phyloP scores from a whole-genome alignment of 2,329 filamentous ascomycete species.

The Colletotrichum agaves region DNA sequence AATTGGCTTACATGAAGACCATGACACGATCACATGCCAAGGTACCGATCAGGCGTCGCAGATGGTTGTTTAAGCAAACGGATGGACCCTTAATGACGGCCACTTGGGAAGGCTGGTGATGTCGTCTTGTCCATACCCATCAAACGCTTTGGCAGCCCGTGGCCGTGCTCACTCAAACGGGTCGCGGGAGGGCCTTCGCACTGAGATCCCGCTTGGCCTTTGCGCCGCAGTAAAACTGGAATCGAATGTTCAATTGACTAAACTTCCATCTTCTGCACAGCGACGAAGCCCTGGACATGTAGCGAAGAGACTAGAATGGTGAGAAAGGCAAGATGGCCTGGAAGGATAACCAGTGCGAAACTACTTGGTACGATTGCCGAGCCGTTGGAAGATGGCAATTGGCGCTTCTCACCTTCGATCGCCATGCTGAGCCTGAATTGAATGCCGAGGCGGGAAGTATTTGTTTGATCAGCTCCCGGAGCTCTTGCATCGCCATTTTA shows the following conservation, averaged over 20 bases:
- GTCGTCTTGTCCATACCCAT: neutral
- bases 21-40: neutral
- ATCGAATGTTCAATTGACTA: too few species aligned
- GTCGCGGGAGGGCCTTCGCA: neutral
- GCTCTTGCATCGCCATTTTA: neutral
- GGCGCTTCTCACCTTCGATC: too few species aligned
- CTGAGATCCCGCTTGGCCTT: slow-evolving; percentile 10
- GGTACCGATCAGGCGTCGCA: neutral
- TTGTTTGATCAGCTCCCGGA: neutral
- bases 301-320: too few species aligned
- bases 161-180: slow-evolving; percentile 7
- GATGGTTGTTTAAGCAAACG: neutral
- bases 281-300: too few species aligned
- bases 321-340: too few species aligned
- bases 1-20: too few species aligned
- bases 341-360: too few species aligned
- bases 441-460: neutral
- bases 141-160: neutral
- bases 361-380: too few species aligned
- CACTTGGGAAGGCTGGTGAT: neutral
- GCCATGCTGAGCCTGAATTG: neutral
- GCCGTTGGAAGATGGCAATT: too few species aligned
- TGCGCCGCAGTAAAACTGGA: neutral
- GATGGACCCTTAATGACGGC: slow-evolving; percentile 4
- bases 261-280: too few species aligned